These are phyloP conservation scores for Arthrobotrys entomopaga DNA, from an alignment of 2,329 filamentous ascomycete species.

Conservation along the genomic window DNA sequence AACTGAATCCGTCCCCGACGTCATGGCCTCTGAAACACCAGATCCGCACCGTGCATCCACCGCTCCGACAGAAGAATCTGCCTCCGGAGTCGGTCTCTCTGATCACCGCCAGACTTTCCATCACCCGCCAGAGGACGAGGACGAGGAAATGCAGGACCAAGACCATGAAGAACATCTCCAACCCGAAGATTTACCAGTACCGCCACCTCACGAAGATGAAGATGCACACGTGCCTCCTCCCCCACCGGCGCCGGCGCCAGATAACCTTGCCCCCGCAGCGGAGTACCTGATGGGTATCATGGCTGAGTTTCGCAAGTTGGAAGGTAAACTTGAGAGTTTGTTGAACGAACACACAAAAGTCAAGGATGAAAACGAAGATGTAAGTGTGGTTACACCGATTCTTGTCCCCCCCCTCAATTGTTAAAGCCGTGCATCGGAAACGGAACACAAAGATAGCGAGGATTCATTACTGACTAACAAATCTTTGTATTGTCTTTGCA, in stretches of 20 bases:
- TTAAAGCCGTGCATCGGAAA: constrained; percentile 15
- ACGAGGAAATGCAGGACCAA: constrained; percentile 51
- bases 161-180: constrained; percentile 29
- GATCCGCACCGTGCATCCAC: constrained; percentile 47
- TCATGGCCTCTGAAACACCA: constrained; percentile 38
- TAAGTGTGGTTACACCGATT: constrained; percentile 35
- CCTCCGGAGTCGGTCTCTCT: constrained; percentile 38
- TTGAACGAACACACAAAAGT: constrained; percentile 47
- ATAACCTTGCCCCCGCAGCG: constrained; percentile 30
- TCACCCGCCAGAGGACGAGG: constrained; percentile 35
- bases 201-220: constrained; percentile 14
- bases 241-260: background rate
- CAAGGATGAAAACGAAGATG: constrained; percentile 54
- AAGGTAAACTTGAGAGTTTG: constrained; percentile 45
- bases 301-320: constrained; percentile 52
- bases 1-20: constrained; percentile 47
- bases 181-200: constrained; percentile 19
- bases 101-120: constrained; percentile 44
- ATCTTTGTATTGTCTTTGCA: background rate
- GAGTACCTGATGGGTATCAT: constrained; percentile 53
- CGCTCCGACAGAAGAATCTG: constrained; percentile 52
- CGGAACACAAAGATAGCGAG: background rate
- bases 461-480: background rate
- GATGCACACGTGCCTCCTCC: background rate
- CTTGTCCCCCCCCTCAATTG: background rate